These are phyloP conservation scores for Beta lomatogona DNA, from an alignment of 179 eudicot species.

Conservation along the genomic window DNA sequence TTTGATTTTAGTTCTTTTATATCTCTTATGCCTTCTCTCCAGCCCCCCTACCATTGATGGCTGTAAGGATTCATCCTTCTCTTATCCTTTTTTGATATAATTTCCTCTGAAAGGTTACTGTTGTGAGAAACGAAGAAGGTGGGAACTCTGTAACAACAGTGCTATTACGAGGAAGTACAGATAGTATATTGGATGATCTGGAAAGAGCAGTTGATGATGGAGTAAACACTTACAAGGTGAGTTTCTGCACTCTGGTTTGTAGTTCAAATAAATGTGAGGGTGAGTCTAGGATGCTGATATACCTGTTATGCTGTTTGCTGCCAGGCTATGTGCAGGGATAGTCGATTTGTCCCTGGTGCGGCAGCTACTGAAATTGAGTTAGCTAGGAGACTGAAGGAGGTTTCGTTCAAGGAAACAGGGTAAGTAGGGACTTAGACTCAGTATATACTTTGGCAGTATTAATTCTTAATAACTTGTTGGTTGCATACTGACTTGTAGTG, in stretches of 20 bases:
- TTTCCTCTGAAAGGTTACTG: conserved; percentile 58
- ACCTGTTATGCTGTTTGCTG: not conserved
- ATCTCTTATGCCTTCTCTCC: not conserved
- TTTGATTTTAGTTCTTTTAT: not conserved
- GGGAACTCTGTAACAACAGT: conserved; percentile 89
- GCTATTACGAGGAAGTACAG: conserved; percentile 91
- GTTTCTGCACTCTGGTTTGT: not conserved
- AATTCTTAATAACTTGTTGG: not conserved
- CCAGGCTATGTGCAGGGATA: conserved; percentile 98
- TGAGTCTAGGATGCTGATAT: conserved; percentile 17
- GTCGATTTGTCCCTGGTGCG: conserved; percentile 91
- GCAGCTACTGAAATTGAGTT: conserved; percentile 98
- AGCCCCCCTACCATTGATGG: not conserved
- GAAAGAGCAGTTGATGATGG: conserved; percentile 99
- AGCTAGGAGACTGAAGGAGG: conserved; percentile 83
- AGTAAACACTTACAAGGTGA: conserved; percentile 89
- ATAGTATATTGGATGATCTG: conserved; percentile 95
- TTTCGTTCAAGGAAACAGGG: conserved; percentile 94
- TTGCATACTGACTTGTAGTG: not conserved
- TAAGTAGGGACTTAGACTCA: conserved; percentile 23
- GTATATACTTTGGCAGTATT: not conserved
- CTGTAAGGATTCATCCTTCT: not conserved
- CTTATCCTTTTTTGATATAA: conserved; percentile 3
- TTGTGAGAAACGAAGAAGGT: conserved; percentile 92
- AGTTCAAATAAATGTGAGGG: not conserved